Conservation (phyloP, 495 filamentous ascomycete species). For the Annulohypoxylon stygium region DNA sequence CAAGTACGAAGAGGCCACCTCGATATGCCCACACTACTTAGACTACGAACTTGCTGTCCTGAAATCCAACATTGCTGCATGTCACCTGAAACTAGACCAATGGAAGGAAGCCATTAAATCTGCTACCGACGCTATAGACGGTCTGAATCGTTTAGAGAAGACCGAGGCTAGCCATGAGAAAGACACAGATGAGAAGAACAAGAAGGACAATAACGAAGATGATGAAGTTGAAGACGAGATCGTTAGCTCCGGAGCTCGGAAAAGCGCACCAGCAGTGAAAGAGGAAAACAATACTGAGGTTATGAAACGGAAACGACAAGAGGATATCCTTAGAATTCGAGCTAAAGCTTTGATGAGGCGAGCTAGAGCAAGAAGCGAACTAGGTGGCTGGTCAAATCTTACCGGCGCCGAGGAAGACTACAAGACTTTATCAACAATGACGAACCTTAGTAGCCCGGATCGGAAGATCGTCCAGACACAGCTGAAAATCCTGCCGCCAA, state of each 20-base stretch:
- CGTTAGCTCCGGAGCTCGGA: slow-evolving; percentile 64
- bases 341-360: slow-evolving; percentile 89
- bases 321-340: slow-evolving; percentile 81
- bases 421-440: slow-evolving; percentile 67
- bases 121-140: slow-evolving; percentile 79
- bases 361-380: slow-evolving; percentile 77
- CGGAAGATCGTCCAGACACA: slow-evolving; percentile 73
- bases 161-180: slow-evolving; percentile 35
- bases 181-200: slow-evolving; percentile 43
- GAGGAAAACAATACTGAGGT: slow-evolving; percentile 56
- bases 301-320: slow-evolving; percentile 56
- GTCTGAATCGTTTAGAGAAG: slow-evolving; percentile 70
- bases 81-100: slow-evolving; percentile 85
- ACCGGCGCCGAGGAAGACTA: slow-evolving; percentile 85
- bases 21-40: slow-evolving; percentile 86
- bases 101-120: slow-evolving; percentile 85
- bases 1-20: slow-evolving; percentile 86
- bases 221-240: slow-evolving; percentile 72
- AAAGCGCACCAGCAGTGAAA: slow-evolving; percentile 56
- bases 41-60: slow-evolving; percentile 92
- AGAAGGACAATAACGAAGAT: slow-evolving; percentile 67
- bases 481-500: slow-evolving; percentile 71
- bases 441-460: slow-evolving; percentile 73
- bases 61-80: slow-evolving; percentile 89
- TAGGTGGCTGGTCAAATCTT: slow-evolving; percentile 83